Evolutionary conservation across 495 filamentous ascomycete species (phyloP).

Genomic region (Penicillium pancosmium): DNA sequence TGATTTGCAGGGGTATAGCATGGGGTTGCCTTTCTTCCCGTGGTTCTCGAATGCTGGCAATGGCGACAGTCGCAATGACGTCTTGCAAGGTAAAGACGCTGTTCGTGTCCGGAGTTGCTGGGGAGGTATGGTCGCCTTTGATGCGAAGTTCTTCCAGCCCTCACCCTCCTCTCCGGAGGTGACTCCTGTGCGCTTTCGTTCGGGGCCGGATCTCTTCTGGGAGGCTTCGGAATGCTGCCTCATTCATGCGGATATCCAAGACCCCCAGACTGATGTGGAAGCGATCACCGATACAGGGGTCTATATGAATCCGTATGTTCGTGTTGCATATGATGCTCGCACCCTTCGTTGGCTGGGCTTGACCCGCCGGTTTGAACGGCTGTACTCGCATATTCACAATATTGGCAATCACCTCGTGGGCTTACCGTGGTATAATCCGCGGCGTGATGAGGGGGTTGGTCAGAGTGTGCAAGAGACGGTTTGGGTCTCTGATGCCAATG

Average conservation of each 20-base stretch:
- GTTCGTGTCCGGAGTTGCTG: constrained; percentile 78
- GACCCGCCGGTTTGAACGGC: constrained; percentile 60
- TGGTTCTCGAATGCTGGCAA: constrained; percentile 67
- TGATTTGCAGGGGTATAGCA: constrained; percentile 69
- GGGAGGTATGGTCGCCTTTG: constrained; percentile 81
- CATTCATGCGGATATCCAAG: constrained; percentile 70
- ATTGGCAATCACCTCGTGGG: constrained; percentile 55
- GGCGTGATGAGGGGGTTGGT: constrained; percentile 56
- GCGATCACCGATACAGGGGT: constrained; percentile 55
- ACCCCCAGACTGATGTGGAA: constrained; percentile 38
- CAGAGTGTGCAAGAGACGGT: constrained; percentile 55
- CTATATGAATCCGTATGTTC: constrained; percentile 74
- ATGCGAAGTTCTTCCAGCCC: constrained; percentile 63
- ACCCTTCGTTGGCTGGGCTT: constrained; percentile 59
- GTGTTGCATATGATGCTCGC: constrained; percentile 60
- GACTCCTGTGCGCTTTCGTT: constrained; percentile 64
- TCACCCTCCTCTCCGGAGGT: constrained; percentile 6
- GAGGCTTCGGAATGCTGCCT: constrained; percentile 82
- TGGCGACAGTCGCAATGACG: constrained; percentile 59
- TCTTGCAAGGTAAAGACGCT: constrained; percentile 63
- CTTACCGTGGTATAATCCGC: constrained; percentile 60
- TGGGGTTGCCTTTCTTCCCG: constrained; percentile 73
- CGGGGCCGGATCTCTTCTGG: constrained; percentile 66
- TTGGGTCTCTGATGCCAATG: constrained; percentile 47
- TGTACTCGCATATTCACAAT: constrained; percentile 57